phyloP scores from a whole-genome alignment of 495 filamentous ascomycete genomes.

The Penicillium soppii region DNA sequence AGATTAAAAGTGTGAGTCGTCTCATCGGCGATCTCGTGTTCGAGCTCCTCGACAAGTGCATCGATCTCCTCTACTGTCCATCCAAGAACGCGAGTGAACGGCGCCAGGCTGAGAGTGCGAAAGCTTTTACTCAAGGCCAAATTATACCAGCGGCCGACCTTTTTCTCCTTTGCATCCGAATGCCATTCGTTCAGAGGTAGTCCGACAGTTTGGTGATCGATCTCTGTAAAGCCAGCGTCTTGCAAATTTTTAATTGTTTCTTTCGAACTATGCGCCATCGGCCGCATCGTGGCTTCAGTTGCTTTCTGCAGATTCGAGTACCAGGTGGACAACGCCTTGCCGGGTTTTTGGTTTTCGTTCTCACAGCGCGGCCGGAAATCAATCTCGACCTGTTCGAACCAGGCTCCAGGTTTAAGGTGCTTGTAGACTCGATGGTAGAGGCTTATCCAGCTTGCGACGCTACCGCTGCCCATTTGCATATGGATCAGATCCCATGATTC shows the following conservation, averaged over 20 bases:
- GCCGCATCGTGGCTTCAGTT: slow-evolving; percentile 62
- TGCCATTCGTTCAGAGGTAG: slow-evolving; percentile 82
- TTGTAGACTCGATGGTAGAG: slow-evolving; percentile 71
- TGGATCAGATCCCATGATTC: slow-evolving; percentile 87
- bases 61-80: slow-evolving; percentile 68
- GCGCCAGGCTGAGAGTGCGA: slow-evolving; percentile 70
- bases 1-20: slow-evolving; percentile 72
- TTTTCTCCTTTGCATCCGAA: slow-evolving; percentile 61
- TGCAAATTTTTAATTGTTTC: slow-evolving; percentile 62
- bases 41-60: slow-evolving; percentile 60
- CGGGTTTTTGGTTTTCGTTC: slow-evolving; percentile 34
- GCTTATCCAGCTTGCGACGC: slow-evolving; percentile 73
- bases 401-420: slow-evolving; percentile 80
- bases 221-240: slow-evolving; percentile 78
- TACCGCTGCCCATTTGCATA: slow-evolving; percentile 76
- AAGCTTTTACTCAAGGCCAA: slow-evolving; percentile 71
- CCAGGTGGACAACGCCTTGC: slow-evolving; percentile 61
- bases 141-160: slow-evolving; percentile 84
- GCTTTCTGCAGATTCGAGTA: slow-evolving; percentile 66
- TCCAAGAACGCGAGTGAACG: slow-evolving; percentile 64
- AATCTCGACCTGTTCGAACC: slow-evolving; percentile 91
- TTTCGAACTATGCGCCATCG: slow-evolving; percentile 63
- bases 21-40: slow-evolving; percentile 66
- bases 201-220: slow-evolving; percentile 70
- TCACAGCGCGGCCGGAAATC: slow-evolving; percentile 80